Base-by-base conservation (phyloP, 169 alveolate species). In the Cryptosporidium felis region DNA sequence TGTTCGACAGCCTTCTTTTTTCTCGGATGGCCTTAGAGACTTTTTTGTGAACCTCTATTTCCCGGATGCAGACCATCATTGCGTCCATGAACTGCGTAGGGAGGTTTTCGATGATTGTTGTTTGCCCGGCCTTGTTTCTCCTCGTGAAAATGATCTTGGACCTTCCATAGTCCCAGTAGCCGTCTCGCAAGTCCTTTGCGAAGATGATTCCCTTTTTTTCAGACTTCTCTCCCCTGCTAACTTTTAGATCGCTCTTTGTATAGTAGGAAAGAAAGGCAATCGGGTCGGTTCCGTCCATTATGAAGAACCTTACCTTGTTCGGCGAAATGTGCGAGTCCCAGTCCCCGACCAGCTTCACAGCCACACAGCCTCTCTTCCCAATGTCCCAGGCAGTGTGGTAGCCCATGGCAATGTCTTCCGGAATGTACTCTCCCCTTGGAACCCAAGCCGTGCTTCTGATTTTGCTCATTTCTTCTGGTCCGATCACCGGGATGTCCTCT, bases 371-470 rank as follows among this genome's bases (percentile, higher is more conserved):
- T 36, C 80, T 63, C 82, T 88, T 90, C 26, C 93, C 93, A 2
- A 88, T 88, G 28, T 90, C 92, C 93, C 93, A 90, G 5, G 93
- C 93, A n/a, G 89, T 82, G 28, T 90, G 93, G 26, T 90, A 90
- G 8, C 92, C 91, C 66, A 90, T 61, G 36, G 47, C 60, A 42
- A 90, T 60, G 32, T 67, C 90, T 8, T 62, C 82, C 1, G 91
- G 93, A 45, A 88, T 45, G 47, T 67, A 88, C 28, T 82, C 91
- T 14, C 93, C 93, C 40, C 61, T 81, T 8, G 93, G 93, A 21
- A 41, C 46, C 91, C 92, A 90, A 30, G 90, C 91, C 4, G 53
- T 65, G 60, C 34, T 67, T 14, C 93, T 32, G 6, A 90, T 85
- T 46, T 56, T 88, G 21, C 89, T 80, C 67, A 74, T 51, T 34